Conservation (phyloP, 1,284 basidiomycete genomes). For the Irpex lacteus region DNA sequence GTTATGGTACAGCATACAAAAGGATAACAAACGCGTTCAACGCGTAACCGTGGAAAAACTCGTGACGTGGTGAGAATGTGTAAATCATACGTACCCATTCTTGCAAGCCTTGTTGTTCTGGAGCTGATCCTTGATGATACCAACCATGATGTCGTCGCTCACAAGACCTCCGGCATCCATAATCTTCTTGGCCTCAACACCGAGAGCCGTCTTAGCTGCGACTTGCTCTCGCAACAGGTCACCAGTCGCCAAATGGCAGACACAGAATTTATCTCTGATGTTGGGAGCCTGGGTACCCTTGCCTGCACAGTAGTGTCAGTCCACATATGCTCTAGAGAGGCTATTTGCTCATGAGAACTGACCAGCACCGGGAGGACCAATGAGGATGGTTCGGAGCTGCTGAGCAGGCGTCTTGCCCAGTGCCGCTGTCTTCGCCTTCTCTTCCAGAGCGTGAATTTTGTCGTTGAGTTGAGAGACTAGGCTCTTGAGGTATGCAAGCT, state of each 20-base stretch:
- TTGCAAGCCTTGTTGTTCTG: slow-evolving; percentile 91
- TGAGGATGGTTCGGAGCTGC: slow-evolving; percentile 86
- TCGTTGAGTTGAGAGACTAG: slow-evolving; percentile 81
- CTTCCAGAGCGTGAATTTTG: slow-evolving; percentile 76
- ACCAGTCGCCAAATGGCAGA: slow-evolving; percentile 97
- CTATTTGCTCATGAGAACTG: slow-evolving; percentile 28
- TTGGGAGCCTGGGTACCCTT: slow-evolving; percentile 98
- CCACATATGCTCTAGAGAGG: neutral
- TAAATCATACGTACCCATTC: slow-evolving; percentile 74
- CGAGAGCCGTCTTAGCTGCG: slow-evolving; percentile 81
- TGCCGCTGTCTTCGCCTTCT: slow-evolving; percentile 48
- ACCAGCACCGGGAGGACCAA: slow-evolving; percentile 98
- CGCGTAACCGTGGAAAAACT: neutral
- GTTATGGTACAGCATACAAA: neutral
- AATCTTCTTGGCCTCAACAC: slow-evolving; percentile 93
- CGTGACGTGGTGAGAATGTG: slow-evolving; percentile 8
- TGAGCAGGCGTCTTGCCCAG: slow-evolving; percentile 61
- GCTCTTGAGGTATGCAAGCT: slow-evolving; percentile 88
- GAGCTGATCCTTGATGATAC: slow-evolving; percentile 96
- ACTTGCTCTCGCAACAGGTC: slow-evolving; percentile 99
- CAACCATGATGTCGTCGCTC: slow-evolving; percentile 95
- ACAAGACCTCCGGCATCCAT: slow-evolving; percentile 97
- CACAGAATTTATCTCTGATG: slow-evolving; percentile 90
- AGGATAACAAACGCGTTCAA: neutral
- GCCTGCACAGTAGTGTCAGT: slow-evolving; percentile 44